Conservation (phyloP, 805 yeast species). For the Maudiozyma pseudohumilis region DNA sequence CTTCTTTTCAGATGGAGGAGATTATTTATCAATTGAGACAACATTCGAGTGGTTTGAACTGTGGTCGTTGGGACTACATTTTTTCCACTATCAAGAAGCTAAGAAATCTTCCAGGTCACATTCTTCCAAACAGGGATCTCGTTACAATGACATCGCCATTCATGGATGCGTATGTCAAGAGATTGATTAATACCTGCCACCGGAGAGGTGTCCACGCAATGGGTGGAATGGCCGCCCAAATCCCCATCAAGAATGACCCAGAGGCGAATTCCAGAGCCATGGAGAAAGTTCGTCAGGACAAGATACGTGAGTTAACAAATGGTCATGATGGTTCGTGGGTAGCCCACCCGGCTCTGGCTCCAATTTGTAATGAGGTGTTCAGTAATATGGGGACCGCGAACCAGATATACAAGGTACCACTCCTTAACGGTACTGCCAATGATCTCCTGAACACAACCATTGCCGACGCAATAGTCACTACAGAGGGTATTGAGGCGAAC, state of each 20-base stretch:
- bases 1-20: conserved; percentile 81
- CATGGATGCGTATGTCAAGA: conserved; percentile 68
- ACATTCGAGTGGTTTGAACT: conserved; percentile 72
- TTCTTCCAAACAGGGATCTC: conserved; percentile 67
- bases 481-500: conserved; percentile 61
- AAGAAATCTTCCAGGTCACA: conserved; percentile 54
- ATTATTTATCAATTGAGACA: conserved; percentile 66
- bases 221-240: conserved; percentile 89
- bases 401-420: conserved; percentile 49
- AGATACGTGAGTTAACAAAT: conserved; percentile 62
- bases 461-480: conserved; percentile 54
- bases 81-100: conserved; percentile 70
- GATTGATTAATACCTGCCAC: conserved; percentile 65
- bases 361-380: conserved; percentile 63
- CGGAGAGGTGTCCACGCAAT: conserved; percentile 74
- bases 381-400: conserved; percentile 77
- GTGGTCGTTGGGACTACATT: conserved; percentile 88
- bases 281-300: conserved; percentile 65
- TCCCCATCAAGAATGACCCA: conserved; percentile 66
- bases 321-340: conserved; percentile 90
- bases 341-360: conserved; percentile 79
- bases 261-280: conserved; percentile 56
- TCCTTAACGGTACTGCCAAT: conserved; percentile 28
- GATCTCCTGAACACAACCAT: conserved; percentile 59
- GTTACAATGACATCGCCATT: conserved; percentile 80